Conservation (phyloP, 2,329 filamentous ascomycete species). For the Colletotrichum paranaense region DNA sequence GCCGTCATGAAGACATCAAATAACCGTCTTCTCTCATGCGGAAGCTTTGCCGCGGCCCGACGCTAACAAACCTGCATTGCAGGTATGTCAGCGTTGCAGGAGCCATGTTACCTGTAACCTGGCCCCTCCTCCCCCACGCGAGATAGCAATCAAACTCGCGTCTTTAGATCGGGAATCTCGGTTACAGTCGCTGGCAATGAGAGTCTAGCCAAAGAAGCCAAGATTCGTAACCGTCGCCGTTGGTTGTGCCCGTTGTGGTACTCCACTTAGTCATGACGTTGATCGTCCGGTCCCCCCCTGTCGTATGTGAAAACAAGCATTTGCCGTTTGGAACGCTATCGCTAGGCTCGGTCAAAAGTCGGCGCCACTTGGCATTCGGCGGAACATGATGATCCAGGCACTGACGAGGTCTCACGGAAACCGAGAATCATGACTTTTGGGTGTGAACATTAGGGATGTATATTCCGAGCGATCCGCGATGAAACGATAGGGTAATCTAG, state of each 20-base stretch:
- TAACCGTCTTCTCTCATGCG: neutral
- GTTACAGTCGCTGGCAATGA: neutral
- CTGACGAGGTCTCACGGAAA: neutral
- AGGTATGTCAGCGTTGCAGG: neutral
- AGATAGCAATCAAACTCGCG: neutral
- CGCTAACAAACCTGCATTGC: neutral
- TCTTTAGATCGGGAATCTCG: neutral
- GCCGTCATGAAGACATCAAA: conserved; percentile 17
- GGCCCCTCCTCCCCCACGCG: neutral
- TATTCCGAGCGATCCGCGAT: conserved; percentile 8
- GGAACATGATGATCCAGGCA: neutral
- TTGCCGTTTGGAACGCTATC: neutral
- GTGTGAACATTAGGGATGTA: conserved; percentile 7
- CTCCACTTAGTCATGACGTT: neutral
- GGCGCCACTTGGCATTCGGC: neutral
- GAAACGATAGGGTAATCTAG: conserved; percentile 17
- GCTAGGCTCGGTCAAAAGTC: neutral
- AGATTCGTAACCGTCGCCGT: neutral
- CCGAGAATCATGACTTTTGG: neutral
- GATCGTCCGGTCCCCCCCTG: neutral
- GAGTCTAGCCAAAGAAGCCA: neutral
- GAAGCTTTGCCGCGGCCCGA: neutral
- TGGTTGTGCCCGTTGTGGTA: neutral
- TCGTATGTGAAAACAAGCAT: neutral
- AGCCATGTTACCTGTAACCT: neutral